Conservation (phyloP, 129 eudicot genomes). For the Saposhnikovia divaricata region DNA sequence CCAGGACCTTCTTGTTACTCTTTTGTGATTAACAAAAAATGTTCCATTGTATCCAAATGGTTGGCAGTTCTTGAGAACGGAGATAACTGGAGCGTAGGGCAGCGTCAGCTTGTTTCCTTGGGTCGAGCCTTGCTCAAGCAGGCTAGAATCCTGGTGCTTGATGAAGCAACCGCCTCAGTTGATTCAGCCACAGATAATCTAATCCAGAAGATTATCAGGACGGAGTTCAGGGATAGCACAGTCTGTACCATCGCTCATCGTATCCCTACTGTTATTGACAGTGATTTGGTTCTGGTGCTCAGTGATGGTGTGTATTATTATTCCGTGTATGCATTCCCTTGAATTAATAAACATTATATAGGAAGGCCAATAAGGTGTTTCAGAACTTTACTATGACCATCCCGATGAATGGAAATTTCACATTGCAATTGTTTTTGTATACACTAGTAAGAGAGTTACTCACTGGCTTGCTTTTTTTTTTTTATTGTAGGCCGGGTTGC, state of each 20-base stretch:
- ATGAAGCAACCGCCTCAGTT: conserved; percentile 98
- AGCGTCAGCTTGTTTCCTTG: conserved; percentile 83
- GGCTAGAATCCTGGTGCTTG: conserved; percentile 77
- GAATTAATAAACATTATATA: not conserved
- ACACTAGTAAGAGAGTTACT: not conserved
- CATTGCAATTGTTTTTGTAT: not conserved
- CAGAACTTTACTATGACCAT: not conserved
- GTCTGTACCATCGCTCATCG: conserved; percentile 96
- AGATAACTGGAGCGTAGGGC: conserved; percentile 98
- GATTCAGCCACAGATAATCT: conserved; percentile 89
- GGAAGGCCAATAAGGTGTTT: not conserved
- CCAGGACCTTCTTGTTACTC: not conserved
- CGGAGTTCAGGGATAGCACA: conserved; percentile 73
- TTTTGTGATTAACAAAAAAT: conserved; percentile 1
- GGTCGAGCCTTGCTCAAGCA: conserved; percentile 91
- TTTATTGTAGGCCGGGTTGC: conserved; percentile 72
- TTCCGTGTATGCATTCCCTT: not conserved
- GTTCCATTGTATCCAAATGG: not conserved
- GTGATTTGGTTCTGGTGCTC: conserved; percentile 92
- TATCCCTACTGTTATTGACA: conserved; percentile 85
- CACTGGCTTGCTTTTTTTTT: conserved; percentile 1
- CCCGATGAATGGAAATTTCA: not conserved
- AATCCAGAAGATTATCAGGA: conserved; percentile 79
- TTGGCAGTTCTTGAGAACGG: conserved; percentile 78
- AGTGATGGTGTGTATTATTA: conserved; percentile 62